These are phyloP conservation scores for Fonsecaea pugnacius DNA, from an alignment of 2,329 filamentous ascomycete genomes.

Conservation along the genomic window DNA sequence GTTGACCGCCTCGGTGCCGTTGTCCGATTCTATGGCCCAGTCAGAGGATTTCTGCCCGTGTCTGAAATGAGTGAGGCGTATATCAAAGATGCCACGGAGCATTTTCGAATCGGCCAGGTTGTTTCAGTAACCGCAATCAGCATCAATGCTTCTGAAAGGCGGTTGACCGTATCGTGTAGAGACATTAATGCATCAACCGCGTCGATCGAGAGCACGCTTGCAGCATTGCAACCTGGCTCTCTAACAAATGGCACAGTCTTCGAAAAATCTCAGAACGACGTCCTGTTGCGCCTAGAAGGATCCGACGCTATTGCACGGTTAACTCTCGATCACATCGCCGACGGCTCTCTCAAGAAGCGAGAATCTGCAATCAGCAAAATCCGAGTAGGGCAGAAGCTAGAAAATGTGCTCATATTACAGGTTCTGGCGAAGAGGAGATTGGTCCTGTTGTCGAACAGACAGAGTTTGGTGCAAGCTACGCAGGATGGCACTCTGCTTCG, in stretches of 20 bases:
- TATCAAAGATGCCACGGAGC: conserved; percentile 83
- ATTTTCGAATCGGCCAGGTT: conserved; percentile 89
- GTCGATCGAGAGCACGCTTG: conserved; percentile 25
- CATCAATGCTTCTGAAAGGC: conserved; percentile 70
- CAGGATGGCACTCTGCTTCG: conserved; percentile 73
- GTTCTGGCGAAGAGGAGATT: conserved; percentile 78
- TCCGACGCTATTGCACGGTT: conserved; percentile 78
- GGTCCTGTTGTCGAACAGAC: conserved; percentile 79
- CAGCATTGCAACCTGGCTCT: conserved; percentile 67
- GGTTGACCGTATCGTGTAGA: conserved; percentile 89
- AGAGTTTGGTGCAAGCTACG: conserved; percentile 75
- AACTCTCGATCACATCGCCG: conserved; percentile 77
- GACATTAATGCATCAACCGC: conserved; percentile 62
- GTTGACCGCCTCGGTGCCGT: conserved; percentile 78
- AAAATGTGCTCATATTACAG: conserved; percentile 81
- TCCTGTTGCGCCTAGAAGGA: conserved; percentile 75
- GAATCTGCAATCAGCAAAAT: conserved; percentile 78
- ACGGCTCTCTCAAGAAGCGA: conserved; percentile 80
- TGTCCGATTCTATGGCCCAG: conserved; percentile 85
- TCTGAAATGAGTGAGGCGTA: conserved; percentile 98
- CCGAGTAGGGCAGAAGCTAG: conserved; percentile 78
- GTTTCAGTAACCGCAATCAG: conserved; percentile 87
- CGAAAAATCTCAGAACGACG: conserved; percentile 77
- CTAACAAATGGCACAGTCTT: conserved; percentile 77
- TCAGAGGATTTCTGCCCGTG: conserved; percentile 86